These are phyloP conservation scores for Cubamyces lactineus DNA, from an alignment of 768 basidiomycete genomes.

Conservation along the genomic window DNA sequence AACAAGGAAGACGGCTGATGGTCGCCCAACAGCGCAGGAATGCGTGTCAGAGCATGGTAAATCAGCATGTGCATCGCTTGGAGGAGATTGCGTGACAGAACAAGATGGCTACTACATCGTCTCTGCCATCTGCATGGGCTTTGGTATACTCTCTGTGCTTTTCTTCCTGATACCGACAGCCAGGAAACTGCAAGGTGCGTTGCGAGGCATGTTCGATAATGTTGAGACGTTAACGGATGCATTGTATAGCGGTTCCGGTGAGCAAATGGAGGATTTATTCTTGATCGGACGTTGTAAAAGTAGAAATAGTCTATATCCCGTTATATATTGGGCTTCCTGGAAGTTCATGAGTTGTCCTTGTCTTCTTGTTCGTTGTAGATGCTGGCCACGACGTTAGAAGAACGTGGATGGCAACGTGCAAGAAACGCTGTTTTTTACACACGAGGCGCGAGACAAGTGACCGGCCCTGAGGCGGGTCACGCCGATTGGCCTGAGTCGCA, in stretches of 20 bases:
- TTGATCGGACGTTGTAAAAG: conserved; percentile 29
- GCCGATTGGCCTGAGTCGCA: conserved; percentile 14
- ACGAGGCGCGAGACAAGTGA: conserved; percentile 13
- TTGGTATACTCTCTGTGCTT: conserved; percentile 76
- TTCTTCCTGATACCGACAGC: conserved; percentile 85
- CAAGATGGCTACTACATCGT: conserved; percentile 93
- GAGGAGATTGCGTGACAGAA: conserved; percentile 81
- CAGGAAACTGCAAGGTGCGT: conserved; percentile 81
- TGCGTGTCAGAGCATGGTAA: conserved; percentile 95
- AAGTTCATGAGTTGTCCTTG: not conserved
- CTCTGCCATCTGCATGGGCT: conserved; percentile 72
- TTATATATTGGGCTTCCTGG: conserved; percentile 8
- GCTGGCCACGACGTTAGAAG: not conserved
- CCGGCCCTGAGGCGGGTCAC: conserved; percentile 33
- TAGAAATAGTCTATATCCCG: conserved; percentile 19
- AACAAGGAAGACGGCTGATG: not conserved
- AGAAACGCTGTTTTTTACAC: conserved; percentile 6
- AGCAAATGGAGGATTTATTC: conserved; percentile 74
- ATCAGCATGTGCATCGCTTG: conserved; percentile 68
- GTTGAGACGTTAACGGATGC: conserved; percentile 12
- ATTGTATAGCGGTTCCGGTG: conserved; percentile 59
- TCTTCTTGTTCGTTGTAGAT: not conserved
- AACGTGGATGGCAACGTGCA: conserved; percentile 13
- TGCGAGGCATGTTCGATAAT: not conserved
- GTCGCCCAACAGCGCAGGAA: conserved; percentile 60